Evolutionary conservation across 495 filamentous ascomycete species (phyloP).

Genomic region (Xylaria intraflava): DNA sequence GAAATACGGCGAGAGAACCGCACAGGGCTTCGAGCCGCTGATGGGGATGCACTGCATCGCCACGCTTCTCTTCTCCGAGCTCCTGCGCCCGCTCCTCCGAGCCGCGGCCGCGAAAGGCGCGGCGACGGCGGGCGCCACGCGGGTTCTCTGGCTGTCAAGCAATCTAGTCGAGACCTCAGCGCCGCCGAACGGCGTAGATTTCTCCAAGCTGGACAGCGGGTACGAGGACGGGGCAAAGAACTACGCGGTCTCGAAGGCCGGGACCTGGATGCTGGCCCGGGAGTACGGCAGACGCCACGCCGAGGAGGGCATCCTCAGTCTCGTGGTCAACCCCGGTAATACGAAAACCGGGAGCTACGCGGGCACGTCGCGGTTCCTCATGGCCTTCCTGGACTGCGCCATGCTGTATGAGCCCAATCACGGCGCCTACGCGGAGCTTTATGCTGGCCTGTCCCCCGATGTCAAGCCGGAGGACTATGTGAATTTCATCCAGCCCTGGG

Average conservation of each 20-base stretch:
- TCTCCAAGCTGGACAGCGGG: conserved; percentile 25
- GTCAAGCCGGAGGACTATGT: no score
- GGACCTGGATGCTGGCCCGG: conserved; percentile 12
- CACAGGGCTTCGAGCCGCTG: conserved; percentile 29
- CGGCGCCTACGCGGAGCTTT: conserved; percentile 40
- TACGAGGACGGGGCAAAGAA: not conserved
- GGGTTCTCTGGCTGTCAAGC: conserved; percentile 38
- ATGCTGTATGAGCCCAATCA: conserved; percentile 19
- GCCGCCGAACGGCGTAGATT: conserved; percentile 25
- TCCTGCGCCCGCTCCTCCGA: conserved; percentile 38
- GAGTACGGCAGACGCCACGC: conserved; percentile 13
- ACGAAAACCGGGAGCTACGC: conserved; percentile 26
- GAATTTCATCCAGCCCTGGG: no score
- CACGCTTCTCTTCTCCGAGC: conserved; percentile 29
- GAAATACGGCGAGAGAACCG: conserved; percentile 12
- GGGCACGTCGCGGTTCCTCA: conserved; percentile 12
- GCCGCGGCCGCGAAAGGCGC: conserved; percentile 23
- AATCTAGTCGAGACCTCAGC: conserved; percentile 16
- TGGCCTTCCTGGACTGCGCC: conserved; percentile 4
- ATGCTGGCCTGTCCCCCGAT: conserved; percentile 16
- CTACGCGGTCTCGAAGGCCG: conserved; percentile 20
- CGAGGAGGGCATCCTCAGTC: conserved; percentile 15
- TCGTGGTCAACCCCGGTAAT: conserved; percentile 37
- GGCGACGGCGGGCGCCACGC: conserved; percentile 23
- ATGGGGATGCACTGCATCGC: conserved; percentile 33